Base-by-base conservation (phyloP, 2,329 filamentous ascomycete species). In the Aspergillus cejpii region DNA sequence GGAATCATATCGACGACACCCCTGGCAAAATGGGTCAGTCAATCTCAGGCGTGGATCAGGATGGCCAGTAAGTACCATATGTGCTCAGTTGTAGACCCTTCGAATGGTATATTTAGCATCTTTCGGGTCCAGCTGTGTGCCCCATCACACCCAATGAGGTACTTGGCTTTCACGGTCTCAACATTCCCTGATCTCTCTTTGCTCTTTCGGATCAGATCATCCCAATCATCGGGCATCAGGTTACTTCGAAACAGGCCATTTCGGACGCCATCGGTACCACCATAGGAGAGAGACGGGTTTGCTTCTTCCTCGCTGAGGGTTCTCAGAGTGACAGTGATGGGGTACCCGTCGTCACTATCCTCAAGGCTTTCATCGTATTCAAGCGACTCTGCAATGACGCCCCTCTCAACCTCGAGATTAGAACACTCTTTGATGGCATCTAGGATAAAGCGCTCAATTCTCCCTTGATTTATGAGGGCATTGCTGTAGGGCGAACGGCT, bases 401-500 rank as follows among this genome's bases (percentile, higher is more conserved):
- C 77, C 2, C 80, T 72, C 54, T 85, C 81, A 5, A 86, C 72
- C 2, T 58, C 57, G 33, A 81, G 74, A 11, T 74, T 71, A 5
- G 73, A 75, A 53, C 76, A 64, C 42, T 75, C 67, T 51, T 74
- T 72, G 41, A 84, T 77, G 29, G 76, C 73, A 49, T 84, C 80
- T 0, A 83, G 68, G 55, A 85, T 83, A 60, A 81, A 83, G 0
- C 75, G 71, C 57, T 87, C 84, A 48, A 87, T 79, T 1, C 83
- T 76, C 2, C 83, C 84, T 64, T 88, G 84, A 53, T 87, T 81
- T 37, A 88, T 62, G 7, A 84, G 78, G 2, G 79, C 74, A 58
- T 86, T 76, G 38, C 79, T 23, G n/a, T 43, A 43, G 10, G 47
- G 77, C 50, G 84, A 85, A 1, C 77, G 71, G 5, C 75, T 80